phyloP scores from a whole-genome alignment of 2,329 filamentous ascomycete species.

The Exophiala lecanii-corni region DNA sequence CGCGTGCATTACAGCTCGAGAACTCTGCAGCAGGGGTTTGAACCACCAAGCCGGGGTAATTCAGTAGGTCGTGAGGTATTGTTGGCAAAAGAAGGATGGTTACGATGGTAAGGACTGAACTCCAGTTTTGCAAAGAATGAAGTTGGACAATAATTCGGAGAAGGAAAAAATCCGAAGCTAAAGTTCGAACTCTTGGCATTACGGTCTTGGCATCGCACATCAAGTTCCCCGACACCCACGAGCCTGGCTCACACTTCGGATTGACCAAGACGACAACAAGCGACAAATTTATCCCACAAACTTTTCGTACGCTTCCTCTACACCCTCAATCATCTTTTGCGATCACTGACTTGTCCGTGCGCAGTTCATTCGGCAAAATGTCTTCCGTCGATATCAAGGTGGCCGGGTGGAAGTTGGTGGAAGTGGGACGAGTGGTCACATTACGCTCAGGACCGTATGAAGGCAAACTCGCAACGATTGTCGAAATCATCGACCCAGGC shows the following conservation, averaged over 20 bases:
- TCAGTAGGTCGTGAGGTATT: too few species aligned
- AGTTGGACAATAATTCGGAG: conserved; percentile 3
- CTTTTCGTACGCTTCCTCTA: conserved; percentile 13
- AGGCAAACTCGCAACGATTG: conserved; percentile 86
- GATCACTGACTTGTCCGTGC: conserved; percentile 8
- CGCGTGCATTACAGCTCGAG: too few species aligned
- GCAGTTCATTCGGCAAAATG: conserved; percentile 45
- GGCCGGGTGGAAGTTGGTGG: conserved; percentile 89
- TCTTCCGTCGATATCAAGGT: conserved; percentile 76
- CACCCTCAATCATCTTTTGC: conserved; percentile 5
- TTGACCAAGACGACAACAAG: not conserved
- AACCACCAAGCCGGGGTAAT: too few species aligned
- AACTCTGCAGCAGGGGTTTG: too few species aligned
- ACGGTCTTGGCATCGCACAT: not conserved
- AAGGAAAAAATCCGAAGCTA: conserved; percentile 1
- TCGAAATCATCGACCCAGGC: conserved; percentile 99
- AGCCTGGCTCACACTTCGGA: not conserved
- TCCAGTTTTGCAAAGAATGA: too few species aligned
- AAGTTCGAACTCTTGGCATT: not conserved
- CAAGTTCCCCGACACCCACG: not conserved
- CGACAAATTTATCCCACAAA: conserved; percentile 13
- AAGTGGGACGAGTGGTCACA: conserved; percentile 96
- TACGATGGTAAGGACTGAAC: too few species aligned
- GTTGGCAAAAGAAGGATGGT: too few species aligned
- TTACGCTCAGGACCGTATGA: conserved; percentile 76